A percentile compares a stretch with the other conserved stretches of the same genome.
These are phyloP conservation scores for Cinnamomum chago DNA, from an alignment of 164 flowering plant genomes.

Conservation along the genomic window DNA sequence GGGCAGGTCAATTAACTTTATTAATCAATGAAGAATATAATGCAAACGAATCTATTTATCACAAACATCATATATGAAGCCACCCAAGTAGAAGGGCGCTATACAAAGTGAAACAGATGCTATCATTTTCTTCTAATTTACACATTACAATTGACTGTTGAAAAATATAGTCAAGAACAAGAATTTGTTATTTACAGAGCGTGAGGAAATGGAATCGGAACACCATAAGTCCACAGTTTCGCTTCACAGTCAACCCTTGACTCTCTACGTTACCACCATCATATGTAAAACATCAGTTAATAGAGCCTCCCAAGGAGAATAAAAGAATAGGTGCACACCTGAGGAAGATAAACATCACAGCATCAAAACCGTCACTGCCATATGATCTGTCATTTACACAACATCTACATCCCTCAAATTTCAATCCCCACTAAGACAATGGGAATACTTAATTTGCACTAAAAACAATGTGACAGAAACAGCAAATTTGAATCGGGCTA, in stretches of 20 bases:
- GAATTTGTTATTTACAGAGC: conserved; percentile 24
- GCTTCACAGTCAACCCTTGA: conserved; percentile 11
- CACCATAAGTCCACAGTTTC: conserved; percentile 10
- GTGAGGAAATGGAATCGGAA: conserved; percentile 10
- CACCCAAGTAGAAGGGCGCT: conserved; percentile 1
- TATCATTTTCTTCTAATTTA: conserved; percentile 7
- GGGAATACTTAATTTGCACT: background rate
- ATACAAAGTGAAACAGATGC: conserved; percentile 3
- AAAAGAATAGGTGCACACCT: conserved; percentile 50
- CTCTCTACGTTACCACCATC: conserved; percentile 20
- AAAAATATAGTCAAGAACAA: conserved; percentile 10
- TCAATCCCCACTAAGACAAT: background rate
- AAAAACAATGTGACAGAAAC: no score
- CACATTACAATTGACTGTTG: conserved; percentile 17
- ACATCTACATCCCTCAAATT: conserved; percentile 1
- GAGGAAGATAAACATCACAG: conserved; percentile 11
- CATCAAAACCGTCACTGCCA: conserved; percentile 6
- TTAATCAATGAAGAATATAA: no score
- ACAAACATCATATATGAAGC: background rate
- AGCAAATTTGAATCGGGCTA: background rate
- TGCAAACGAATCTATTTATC: background rate
- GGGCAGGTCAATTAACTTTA: background rate
- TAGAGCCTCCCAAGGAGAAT: conserved; percentile 28
- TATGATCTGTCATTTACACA: background rate
- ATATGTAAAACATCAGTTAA: conserved; percentile 33